Percentiles rank a stretch among this genome's conserved stretches.
Evolutionary conservation across 23 red algal species (phyloP).

Genomic region (Chondrus crispus): DNA sequence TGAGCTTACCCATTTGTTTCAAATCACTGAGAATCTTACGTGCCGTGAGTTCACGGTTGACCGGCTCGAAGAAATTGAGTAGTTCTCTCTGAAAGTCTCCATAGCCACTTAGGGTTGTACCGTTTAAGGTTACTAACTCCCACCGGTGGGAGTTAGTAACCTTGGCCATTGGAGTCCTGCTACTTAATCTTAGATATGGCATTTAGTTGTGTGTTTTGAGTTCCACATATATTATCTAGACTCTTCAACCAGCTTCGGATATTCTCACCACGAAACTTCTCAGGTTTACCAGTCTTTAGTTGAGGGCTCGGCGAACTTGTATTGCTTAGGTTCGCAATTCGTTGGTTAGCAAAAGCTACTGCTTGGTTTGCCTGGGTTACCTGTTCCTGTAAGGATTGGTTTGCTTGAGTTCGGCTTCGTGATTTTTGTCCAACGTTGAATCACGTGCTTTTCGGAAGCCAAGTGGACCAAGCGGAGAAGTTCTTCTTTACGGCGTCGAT

Average conservation of each 20-base stretch:
- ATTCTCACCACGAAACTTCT: not conserved
- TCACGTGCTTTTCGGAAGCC: not conserved
- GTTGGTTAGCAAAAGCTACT: not conserved
- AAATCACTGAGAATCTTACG: not conserved
- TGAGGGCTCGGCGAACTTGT: not conserved
- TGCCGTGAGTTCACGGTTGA: not conserved
- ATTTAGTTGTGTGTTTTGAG: not conserved
- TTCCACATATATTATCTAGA: slow-evolving; percentile 20
- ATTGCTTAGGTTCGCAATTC: not conserved
- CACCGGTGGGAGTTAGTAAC: slow-evolving; percentile 7
- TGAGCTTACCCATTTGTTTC: not conserved
- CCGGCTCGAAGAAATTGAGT: not conserved
- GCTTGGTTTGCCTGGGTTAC: not conserved
- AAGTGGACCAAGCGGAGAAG: not conserved
- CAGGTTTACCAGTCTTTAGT: not conserved
- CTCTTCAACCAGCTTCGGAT: not conserved
- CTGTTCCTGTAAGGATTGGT: not conserved
- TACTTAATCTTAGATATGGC: slow-evolving; percentile 9
- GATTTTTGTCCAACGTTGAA: not conserved
- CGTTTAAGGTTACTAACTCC: not conserved
- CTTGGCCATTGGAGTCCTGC: not conserved
- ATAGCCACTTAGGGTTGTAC: not conserved
- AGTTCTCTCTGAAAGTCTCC: not conserved
- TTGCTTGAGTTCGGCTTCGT: not conserved
- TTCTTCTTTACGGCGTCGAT: not conserved